phyloP scores from a whole-genome alignment of 768 basidiomycete species.

The Calocera viscosa region DNA sequence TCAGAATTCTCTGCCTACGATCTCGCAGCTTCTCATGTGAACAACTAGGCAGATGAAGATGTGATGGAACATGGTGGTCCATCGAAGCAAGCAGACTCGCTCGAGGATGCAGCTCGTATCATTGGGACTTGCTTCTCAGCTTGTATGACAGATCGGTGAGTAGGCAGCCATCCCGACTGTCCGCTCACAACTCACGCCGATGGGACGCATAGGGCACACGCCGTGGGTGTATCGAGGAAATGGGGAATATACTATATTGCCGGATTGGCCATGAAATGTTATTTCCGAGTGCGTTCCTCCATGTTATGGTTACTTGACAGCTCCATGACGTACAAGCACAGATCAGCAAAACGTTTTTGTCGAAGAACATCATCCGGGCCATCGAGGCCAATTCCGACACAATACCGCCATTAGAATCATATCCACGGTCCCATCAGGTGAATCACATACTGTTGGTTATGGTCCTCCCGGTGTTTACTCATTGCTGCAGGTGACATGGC shows the following conservation, averaged over 20 bases:
- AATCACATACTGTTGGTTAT: slow-evolving; percentile 11
- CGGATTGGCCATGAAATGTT: slow-evolving; percentile 79
- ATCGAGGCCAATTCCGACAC: slow-evolving; percentile 69
- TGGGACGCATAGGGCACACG: slow-evolving; percentile 43
- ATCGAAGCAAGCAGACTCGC: slow-evolving; percentile 40
- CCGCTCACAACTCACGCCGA: not conserved
- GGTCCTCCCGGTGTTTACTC: slow-evolving; percentile 15
- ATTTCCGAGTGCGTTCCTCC: slow-evolving; percentile 62
- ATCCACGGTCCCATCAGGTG: slow-evolving; percentile 79
- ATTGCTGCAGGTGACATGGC: slow-evolving; percentile 64
- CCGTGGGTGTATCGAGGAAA: slow-evolving; percentile 60
- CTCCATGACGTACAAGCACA: slow-evolving; percentile 1
- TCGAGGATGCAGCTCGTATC: slow-evolving; percentile 77
- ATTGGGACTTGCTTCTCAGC: slow-evolving; percentile 82
- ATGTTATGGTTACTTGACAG: not conserved
- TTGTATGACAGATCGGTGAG: slow-evolving; percentile 73
- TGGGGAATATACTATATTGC: slow-evolving; percentile 92
- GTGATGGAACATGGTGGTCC: slow-evolving; percentile 32
- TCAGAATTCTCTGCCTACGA: not conserved
- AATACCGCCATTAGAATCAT: slow-evolving; percentile 57
- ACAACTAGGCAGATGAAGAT: slow-evolving; percentile 30
- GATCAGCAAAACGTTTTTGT: slow-evolving; percentile 30
- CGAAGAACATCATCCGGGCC: slow-evolving; percentile 83
- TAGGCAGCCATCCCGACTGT: slow-evolving; percentile 24
- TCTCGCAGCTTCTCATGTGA: not conserved